Base-by-base conservation (phyloP, 345 rosid genomes). In the Linum usitatissimum region DNA sequence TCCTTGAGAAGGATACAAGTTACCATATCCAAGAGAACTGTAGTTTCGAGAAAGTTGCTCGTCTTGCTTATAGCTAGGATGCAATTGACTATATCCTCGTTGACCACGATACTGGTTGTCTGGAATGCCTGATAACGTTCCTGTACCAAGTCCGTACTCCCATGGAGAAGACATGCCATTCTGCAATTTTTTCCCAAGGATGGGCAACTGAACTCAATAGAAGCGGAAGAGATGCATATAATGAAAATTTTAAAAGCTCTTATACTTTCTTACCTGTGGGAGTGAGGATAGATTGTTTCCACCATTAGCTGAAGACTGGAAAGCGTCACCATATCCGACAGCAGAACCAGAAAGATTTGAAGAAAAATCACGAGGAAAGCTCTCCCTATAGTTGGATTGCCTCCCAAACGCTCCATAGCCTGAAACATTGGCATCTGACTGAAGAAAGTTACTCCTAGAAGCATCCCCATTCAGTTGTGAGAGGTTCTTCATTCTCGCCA, bases 231-330 rank as follows among this genome's bases (percentile, higher is more conserved):
- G 4, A 45, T 45, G 17, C 17, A 45, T 6, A 38, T 10, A 3
- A 0, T 8, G 58, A 53, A 17, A 17, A 0, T 23, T 23, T 23
- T 38, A 36, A 39, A 19, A 36, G 53, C 19, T 45, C 49, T 53
- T 54, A 9, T 53, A 40, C 30, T 18, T 13, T 59, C 30, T 60
- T 74, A 81, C 85, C 82, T 65, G 80, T 31, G 63, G 76, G 57
- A 34, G 64, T 38, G 18, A 59, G 39, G 61, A 14, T 28, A 60
- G 60, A 54, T 64, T 63, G 56, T 67, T 69, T 62, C 71, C 64
- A 12, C 71, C 63, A 53, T 31, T 63, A 36, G 59, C 60, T 36
- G 18, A 68, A 57, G 80, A 18, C 15, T 10, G 65, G 30, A 66
- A 38, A 51, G 55, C 3, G 65, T 57, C 71, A 71, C 67, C 48